Conservation (phyloP, 805 yeast genomes). For the Metschnikowia santaceciliae region DNA sequence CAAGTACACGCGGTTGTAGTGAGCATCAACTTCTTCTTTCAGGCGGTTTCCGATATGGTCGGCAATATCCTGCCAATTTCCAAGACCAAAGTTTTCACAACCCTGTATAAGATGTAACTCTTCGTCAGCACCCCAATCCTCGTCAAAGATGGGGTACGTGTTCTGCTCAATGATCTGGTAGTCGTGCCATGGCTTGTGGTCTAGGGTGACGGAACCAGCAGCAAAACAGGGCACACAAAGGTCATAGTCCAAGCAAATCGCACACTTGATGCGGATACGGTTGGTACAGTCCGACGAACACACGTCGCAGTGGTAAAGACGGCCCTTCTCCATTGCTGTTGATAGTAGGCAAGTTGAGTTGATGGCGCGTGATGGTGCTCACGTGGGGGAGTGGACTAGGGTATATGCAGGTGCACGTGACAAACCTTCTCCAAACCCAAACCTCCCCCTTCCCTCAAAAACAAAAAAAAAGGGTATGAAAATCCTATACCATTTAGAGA, state of each 20-base stretch:
- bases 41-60: constrained; percentile 92
- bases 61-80: constrained; percentile 98
- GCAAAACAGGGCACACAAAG: constrained; percentile 98
- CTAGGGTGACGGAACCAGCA: constrained; percentile 71
- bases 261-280: constrained; percentile 86
- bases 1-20: constrained; percentile 70
- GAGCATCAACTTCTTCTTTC: constrained; percentile 86
- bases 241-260: constrained; percentile 89
- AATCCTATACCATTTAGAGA: too few species aligned
- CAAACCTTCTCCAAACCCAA: background rate
- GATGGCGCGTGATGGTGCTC: constrained; percentile 4
- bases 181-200: constrained; percentile 92
- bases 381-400: background rate
- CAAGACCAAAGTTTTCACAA: constrained; percentile 85
- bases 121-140: constrained; percentile 98
- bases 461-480: too few species aligned
- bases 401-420: background rate
- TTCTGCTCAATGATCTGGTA: constrained; percentile 91
- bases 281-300: constrained; percentile 96
- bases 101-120: constrained; percentile 87
- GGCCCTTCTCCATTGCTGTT: constrained; percentile 35
- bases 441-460: too few species aligned
- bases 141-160: constrained; percentile 85
- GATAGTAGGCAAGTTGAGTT: background rate
- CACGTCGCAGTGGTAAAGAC: constrained; percentile 82